Evolutionary conservation across 345 rosid genomes (phyloP), one percentile per base, ranked within the genome.

Genomic region (Camelina laxa): DNA sequence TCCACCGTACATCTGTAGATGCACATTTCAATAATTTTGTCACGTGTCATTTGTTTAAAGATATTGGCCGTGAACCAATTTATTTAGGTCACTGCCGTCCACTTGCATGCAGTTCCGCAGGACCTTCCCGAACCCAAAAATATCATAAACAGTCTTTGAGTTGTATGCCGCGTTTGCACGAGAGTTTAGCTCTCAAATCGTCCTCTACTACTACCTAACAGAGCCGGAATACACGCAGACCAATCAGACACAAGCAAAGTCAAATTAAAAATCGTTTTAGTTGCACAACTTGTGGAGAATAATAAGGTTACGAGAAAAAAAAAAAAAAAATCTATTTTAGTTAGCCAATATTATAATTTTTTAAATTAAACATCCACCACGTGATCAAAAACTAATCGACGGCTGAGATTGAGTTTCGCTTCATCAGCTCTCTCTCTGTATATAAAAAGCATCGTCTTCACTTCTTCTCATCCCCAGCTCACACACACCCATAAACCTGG

Each of bases 381-480:
- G 73, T 66, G 78, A 74, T 67, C 16, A 54, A 74, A 33, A 41
- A 2, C 2, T 2, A 60, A 75, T 75, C 48, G 36, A 75, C 74
- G 74, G 74, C 36, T 39, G 10, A 41, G 79, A 75, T 67, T 59
- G 27, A 3, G 19, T 67, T 31, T 49, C 12, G 2, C 4, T 36
- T 1, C 0, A 73, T 56, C 42, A 3, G 35, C 53, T 12, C 41
- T 2, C 24, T 10, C 38, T 6, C 16, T 42, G 48, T 42, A 42
- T 42, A 42, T 42, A 42, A 61, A 27, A 45, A n/a, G 7, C 45
- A 69, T 17, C 59, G 36, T 70, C 80, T 55, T 69, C 75, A 70
- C 44, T 13, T 7, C 44, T 13, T 11, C 14, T 30, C 72, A 16
- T 17, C 9, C 4, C 9, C 42, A 57, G 31, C 41, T 38, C 77